Base-by-base conservation (phyloP, 371 early-diverging fungal species). In the Umbelopsis sp. region DNA sequence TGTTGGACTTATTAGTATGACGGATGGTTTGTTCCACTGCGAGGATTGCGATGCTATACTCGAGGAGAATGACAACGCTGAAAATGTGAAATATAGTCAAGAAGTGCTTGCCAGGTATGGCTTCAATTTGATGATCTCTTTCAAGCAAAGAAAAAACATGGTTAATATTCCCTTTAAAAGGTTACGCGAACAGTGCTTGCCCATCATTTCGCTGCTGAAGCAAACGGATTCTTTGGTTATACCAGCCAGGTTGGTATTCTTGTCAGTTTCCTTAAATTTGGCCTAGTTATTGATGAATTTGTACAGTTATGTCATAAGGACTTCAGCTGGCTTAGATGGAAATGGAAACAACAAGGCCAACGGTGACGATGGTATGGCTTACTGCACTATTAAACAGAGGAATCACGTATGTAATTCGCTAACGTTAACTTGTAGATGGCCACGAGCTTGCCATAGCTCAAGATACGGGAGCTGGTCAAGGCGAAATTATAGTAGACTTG, bases 171-270 rank as follows among this genome's bases (percentile, higher is more conserved):
- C 3, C 6, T 48, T n/a, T 2, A 3, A 67, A 50, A 88, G 90
- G 67, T 85, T 96, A 53, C 90, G 92, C 80, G 90, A 89, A 48
- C 93, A 96, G 76, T 89, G 91, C 50, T 84, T 87, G 57, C 92
- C 94, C 0, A 93, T 97, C 37, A 86, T 95, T 52, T 86, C 91
- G 7, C 73, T 96, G 32, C 77, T 97, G 22, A 94, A 94, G 70
- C 83, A 89, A 70, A 94, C 96, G 1, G 97, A 97, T 69, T 80
- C 84, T 29, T 67, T 91, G 20, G 82, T 82, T 20, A 91, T 93
- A 45, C 91, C 92, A 8, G 85, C 87, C 24, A 77, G 70, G 84
- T 89, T 85, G 69, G 44, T 52, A 16, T 32, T 5, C 44, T 41
- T 35, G 1, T 53, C 3, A 57, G 35, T 3, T 8, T 35, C 14